Evolutionary conservation across 305 asterid genomes (phyloP).

Genomic region (Fraxinus sp.): DNA sequence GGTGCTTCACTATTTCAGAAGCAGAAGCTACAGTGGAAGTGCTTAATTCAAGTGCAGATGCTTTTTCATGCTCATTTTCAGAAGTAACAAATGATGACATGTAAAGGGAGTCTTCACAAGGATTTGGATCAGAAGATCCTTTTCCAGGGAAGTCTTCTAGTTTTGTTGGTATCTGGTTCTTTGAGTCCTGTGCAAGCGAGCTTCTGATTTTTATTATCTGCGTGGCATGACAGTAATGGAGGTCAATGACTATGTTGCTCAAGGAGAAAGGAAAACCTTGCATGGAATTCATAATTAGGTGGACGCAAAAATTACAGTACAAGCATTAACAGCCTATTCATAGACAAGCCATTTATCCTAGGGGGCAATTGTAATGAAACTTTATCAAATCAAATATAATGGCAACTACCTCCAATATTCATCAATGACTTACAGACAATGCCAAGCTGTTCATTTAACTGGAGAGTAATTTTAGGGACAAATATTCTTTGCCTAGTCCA

Average conservation of each 20-base stretch:
- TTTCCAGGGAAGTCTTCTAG: slow-evolving; percentile 24
- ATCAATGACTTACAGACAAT: neutral
- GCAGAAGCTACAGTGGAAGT: slow-evolving; percentile 29
- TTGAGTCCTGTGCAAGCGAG: slow-evolving; percentile 51
- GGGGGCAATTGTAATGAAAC: neutral
- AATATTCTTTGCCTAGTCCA: neutral
- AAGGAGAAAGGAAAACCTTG: neutral
- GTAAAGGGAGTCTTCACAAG: slow-evolving; percentile 49
- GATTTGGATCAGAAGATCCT: slow-evolving; percentile 33
- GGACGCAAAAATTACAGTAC: neutral
- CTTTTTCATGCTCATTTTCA: slow-evolving; percentile 24
- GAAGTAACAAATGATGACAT: slow-evolving; percentile 37
- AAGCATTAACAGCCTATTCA: neutral
- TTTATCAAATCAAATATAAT: neutral
- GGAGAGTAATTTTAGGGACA: neutral
- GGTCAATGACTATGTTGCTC: slow-evolving; percentile 8
- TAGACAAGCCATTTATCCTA: neutral
- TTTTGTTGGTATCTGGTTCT: slow-evolving; percentile 36
- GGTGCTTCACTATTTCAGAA: slow-evolving; percentile 39
- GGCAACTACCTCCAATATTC: neutral
- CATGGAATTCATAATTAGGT: slow-evolving; percentile 7
- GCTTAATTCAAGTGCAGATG: slow-evolving; percentile 29
- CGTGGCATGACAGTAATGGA: slow-evolving; percentile 16
- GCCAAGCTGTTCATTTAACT: neutral
- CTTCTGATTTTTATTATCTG: slow-evolving; percentile 80